Percentiles rank a stretch among this genome's conserved stretches.
phyloP scores from a whole-genome alignment of 1,284 basidiomycete species.

The Clitocybe nebularis region DNA sequence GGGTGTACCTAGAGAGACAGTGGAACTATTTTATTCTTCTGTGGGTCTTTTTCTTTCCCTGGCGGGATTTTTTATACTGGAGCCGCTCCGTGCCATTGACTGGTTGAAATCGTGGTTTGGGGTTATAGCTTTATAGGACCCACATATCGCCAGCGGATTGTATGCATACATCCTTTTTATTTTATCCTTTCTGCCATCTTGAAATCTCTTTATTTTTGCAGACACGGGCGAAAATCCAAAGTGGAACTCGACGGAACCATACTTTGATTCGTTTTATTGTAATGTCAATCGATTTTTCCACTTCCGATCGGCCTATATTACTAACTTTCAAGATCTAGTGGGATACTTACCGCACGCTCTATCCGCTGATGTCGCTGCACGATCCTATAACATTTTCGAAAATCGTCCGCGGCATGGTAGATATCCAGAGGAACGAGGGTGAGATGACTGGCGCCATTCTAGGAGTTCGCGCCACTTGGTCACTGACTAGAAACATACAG shows the following conservation, averaged over 20 bases:
- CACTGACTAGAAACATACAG: constrained; percentile 25
- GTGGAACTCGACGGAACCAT: constrained; percentile 62
- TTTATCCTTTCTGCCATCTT: not conserved
- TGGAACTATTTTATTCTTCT: constrained; percentile 57
- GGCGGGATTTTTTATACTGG: too few relatives aligned
- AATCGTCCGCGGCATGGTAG: constrained; percentile 60
- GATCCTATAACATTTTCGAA: constrained; percentile 52
- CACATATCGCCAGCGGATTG: constrained; percentile 68
- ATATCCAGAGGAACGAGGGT: constrained; percentile 67
- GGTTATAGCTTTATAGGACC: constrained; percentile 50
- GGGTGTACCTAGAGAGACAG: constrained; percentile 44
- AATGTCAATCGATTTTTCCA: constrained; percentile 40
- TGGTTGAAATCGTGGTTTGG: too few relatives aligned
- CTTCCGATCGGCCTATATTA: not conserved
- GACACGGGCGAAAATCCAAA: constrained; percentile 69
- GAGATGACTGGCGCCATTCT: constrained; percentile 2
- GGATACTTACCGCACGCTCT: constrained; percentile 63
- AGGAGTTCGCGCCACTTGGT: not conserved
- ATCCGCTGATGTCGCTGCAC: constrained; percentile 57
- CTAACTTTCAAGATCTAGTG: constrained; percentile 40
- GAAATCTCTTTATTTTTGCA: constrained; percentile 19
- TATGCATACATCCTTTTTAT: constrained; percentile 23
- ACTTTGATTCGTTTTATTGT: constrained; percentile 68
- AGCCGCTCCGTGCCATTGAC: too few relatives aligned
- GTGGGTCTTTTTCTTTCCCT: constrained; percentile 29